Evolutionary conservation across 179 eudicot genomes (phyloP).

Genomic region (Actinidia chinensis): DNA sequence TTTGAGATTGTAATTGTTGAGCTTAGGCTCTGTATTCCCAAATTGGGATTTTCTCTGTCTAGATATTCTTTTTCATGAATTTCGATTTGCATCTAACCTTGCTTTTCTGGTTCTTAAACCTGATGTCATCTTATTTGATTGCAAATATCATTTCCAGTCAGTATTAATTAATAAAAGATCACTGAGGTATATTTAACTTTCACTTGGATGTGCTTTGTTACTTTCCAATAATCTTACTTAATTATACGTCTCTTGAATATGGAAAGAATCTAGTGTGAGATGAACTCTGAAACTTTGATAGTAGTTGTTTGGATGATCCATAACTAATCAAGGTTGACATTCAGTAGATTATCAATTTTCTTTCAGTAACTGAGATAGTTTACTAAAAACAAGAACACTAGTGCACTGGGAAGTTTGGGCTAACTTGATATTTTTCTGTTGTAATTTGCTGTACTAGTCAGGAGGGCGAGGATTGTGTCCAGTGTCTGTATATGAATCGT

Average conservation of each 20-base stretch:
- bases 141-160: background rate
- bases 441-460: background rate
- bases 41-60: no score
- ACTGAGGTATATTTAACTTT: background rate
- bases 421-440: constrained; percentile 5
- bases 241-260: background rate
- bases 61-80: no score
- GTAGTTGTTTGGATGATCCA: background rate
- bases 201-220: background rate
- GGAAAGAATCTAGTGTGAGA: background rate
- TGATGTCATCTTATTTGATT: no score
- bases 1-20: no score
- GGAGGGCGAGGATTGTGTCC: background rate
- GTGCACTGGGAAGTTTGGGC: background rate
- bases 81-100: no score
- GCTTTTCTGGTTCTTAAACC: no score
- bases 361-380: background rate
- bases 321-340: background rate
- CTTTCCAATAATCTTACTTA: no score
- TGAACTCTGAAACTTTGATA: background rate
- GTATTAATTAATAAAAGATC: no score
- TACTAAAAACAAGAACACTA: background rate
- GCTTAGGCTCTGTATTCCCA: no score
- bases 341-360: background rate
- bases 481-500: constrained; percentile 4